Evolutionary conservation across 1,284 basidiomycete species (phyloP).

Genomic region (Ganoderma sinense): DNA sequence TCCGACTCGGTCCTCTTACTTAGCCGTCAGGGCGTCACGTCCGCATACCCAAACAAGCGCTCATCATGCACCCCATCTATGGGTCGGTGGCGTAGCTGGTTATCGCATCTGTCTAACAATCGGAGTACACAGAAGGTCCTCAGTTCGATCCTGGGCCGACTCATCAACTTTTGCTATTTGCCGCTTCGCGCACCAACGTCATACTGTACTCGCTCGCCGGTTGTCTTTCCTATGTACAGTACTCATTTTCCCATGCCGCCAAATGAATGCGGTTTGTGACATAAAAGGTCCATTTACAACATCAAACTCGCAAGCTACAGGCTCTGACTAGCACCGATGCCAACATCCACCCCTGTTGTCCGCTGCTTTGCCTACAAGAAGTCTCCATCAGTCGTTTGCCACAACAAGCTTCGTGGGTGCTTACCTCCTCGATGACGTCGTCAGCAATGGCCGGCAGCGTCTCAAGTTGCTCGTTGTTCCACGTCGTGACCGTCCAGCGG

Average conservation of each 20-base stretch:
- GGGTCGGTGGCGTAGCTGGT: constrained; percentile 76
- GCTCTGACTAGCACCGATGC: constrained; percentile 27
- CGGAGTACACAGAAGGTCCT: constrained; percentile 29
- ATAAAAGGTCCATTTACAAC: too few relatives aligned
- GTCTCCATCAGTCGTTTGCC: neutral
- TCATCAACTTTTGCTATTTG: constrained; percentile 4
- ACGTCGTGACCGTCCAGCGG: constrained; percentile 68
- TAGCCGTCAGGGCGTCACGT: too few relatives aligned
- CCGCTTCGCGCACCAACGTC: neutral
- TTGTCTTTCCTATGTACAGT: too few relatives aligned
- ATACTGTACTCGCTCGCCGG: too few relatives aligned
- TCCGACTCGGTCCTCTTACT: neutral
- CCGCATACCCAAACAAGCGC: too few relatives aligned
- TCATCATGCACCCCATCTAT: neutral
- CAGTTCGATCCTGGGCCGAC: constrained; percentile 36
- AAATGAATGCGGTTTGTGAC: neutral
- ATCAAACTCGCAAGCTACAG: constrained; percentile 10
- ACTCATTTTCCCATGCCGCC: too few relatives aligned
- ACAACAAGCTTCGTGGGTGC: neutral
- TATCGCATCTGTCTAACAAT: constrained; percentile 78
- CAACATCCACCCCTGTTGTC: constrained; percentile 16
- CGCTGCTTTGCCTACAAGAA: constrained; percentile 22
- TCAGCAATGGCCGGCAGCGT: constrained; percentile 63
- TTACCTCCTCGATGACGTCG: constrained; percentile 64
- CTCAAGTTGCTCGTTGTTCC: constrained; percentile 59